phyloP scores from a whole-genome alignment of 306 rosid species.

The Psophocarpus tetragonolobus region DNA sequence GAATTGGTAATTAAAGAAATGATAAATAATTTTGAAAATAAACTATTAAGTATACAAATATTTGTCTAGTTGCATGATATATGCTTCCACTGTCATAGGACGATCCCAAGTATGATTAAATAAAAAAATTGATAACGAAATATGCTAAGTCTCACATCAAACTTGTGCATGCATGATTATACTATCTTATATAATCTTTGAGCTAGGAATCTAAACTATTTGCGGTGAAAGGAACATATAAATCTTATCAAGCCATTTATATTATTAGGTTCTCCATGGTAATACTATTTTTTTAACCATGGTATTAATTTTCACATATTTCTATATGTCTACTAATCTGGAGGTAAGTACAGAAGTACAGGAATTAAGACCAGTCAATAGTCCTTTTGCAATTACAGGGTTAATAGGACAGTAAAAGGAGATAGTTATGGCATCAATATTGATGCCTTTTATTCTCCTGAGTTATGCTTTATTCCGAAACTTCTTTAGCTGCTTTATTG shows the following conservation, averaged over 20 bases:
- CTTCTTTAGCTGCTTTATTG: constrained; percentile 56
- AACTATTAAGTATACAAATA: constrained; percentile 27
- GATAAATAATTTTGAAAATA: constrained; percentile 13
- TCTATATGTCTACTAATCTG: neutral
- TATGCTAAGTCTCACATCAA: neutral
- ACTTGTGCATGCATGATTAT: neutral
- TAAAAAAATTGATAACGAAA: neutral
- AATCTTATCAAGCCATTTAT: neutral
- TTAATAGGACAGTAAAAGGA: constrained; percentile 34
- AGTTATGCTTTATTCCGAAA: constrained; percentile 64
- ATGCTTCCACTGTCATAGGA: constrained; percentile 26
- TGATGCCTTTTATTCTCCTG: constrained; percentile 36
- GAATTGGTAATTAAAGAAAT: constrained; percentile 28
- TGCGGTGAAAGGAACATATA: neutral
- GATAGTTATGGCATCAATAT: constrained; percentile 50
- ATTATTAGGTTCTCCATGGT: neutral
- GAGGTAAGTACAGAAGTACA: neutral
- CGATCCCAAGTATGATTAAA: neutral
- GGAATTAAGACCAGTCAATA: constrained; percentile 41
- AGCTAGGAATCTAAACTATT: constrained; percentile 38
- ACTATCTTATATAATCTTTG: neutral
- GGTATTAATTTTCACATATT: neutral
- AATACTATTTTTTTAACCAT: neutral
- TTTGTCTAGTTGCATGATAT: constrained; percentile 40
- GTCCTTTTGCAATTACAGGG: constrained; percentile 22